Base-by-base conservation (phyloP, 345 rosid genomes). In the Viola odorata region DNA sequence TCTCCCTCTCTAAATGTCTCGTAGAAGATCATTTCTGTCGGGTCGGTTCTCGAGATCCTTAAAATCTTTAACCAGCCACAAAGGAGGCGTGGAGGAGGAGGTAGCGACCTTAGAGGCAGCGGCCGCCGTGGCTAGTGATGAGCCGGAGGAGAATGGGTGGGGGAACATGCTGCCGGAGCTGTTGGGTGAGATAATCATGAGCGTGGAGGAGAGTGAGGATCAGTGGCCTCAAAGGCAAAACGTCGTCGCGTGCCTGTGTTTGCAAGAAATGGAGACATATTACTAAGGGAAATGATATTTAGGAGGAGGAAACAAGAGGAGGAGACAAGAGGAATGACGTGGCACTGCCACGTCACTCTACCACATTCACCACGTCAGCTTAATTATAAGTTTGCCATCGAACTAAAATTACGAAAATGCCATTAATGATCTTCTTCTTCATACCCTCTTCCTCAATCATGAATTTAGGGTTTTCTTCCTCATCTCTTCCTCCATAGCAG, bases 191-290 rank as follows among this genome's bases (percentile, higher is more conserved):
- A 91, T 89, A 73, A 82, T 91, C 45, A 75, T 81, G 45, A 84
- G 96, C 38, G 89, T 91, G 44, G 98, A 89, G 70, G 82, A 77
- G 53, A 87, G 67, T 48, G 89, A 81, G 50, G 91, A 84, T 63
- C 77, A 60, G 55, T 91, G 95, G 95, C 96, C 96, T 0, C 78
- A 81, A 54, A 80, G 96, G 8, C 79, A 76, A 40, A 75, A 71
- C 74, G 87, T 92, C 23, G 96, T 87, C 13, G 60, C 84, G 7
- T 82, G 87, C 96, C 6, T 81, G 96, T 63, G 98, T 87, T 37
- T 87, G 96, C 12, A 89, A 84, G 77, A 78, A 78, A 60, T 92
- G 98, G 96, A 87, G 98, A 78, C 86, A 81, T 4, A 70, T 82
- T 54, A 73, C 89, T n/a, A n/a, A n/a, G 32, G 32, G 32, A 23